Percentiles rank a stretch among this genome's conserved stretches.
Evolutionary conservation across 108 stramenopile species (phyloP).

Genomic region (Cyclotella baltica): DNA sequence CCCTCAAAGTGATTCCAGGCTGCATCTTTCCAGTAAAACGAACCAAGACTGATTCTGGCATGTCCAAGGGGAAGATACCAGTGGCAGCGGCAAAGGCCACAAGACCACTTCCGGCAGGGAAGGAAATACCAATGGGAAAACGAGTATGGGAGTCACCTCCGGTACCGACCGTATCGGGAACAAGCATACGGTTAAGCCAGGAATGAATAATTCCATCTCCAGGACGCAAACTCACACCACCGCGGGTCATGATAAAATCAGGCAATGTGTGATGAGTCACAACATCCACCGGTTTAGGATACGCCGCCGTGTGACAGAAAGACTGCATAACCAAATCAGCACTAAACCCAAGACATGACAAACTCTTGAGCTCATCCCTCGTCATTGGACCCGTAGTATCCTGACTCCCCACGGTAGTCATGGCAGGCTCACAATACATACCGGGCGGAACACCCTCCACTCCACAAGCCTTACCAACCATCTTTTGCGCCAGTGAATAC

Average conservation of each 20-base stretch:
- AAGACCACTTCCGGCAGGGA: slow-evolving; percentile 94
- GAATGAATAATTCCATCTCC: slow-evolving; percentile 98
- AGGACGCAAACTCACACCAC: slow-evolving; percentile 93
- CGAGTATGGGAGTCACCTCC: slow-evolving; percentile 97
- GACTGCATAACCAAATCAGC: slow-evolving; percentile 97
- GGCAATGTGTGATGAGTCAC: slow-evolving; percentile 96
- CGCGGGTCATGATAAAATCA: slow-evolving; percentile 95
- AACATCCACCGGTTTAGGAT: slow-evolving; percentile 97
- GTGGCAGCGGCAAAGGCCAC: slow-evolving; percentile 97
- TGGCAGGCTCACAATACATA: slow-evolving; percentile 95
- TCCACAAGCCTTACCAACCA: slow-evolving; percentile 94
- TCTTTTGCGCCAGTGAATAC: slow-evolving; percentile 95
- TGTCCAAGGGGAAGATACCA: slow-evolving; percentile 95
- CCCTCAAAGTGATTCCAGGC: slow-evolving; percentile 95
- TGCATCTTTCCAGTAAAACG: slow-evolving; percentile 93
- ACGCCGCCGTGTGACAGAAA: slow-evolving; percentile 98
- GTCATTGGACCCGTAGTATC: slow-evolving; percentile 99
- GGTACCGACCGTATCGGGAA: slow-evolving; percentile 97
- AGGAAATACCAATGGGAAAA: slow-evolving; percentile 96
- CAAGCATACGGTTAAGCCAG: slow-evolving; percentile 96
- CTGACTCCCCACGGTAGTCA: slow-evolving; percentile 97
- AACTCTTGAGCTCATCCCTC: slow-evolving; percentile 91
- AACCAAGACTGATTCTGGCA: slow-evolving; percentile 95
- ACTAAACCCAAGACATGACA: slow-evolving; percentile 95
- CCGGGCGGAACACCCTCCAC: slow-evolving; percentile 87